A percentile compares a stretch with the other conserved stretches of the same genome.
Conservation (phyloP, 108 stramenopile genomes). For the Epithemia pelagica region DNA sequence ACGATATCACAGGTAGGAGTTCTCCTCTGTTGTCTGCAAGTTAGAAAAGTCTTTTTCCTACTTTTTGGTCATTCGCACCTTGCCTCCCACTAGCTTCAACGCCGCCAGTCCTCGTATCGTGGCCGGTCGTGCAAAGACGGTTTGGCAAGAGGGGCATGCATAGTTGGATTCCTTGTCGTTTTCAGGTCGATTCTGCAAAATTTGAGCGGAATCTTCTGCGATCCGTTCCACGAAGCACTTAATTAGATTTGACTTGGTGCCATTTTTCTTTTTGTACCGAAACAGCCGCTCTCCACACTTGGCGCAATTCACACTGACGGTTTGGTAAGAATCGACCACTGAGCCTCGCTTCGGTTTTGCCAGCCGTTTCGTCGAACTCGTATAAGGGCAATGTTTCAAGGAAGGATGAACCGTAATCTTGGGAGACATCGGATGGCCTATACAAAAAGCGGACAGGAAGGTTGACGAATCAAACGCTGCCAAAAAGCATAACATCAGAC, state of each 20-base stretch:
- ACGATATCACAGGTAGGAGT: no score
- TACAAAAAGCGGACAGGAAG: no score
- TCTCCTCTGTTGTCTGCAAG: no score
- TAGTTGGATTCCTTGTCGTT: constrained; percentile 3
- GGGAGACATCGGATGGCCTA: no score
- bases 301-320: constrained; percentile 61
- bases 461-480: no score
- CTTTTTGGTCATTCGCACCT: constrained; percentile 67
- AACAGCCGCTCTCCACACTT: constrained; percentile 44
- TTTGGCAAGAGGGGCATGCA: constrained; percentile 46
- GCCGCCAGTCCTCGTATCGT: constrained; percentile 48
- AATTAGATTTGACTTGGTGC: constrained; percentile 61
- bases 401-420: no score
- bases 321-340: constrained; percentile 54
- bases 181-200: constrained; percentile 15
- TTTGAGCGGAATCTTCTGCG: constrained; percentile 33
- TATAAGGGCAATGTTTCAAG: no score
- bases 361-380: no score
- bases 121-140: constrained; percentile 37
- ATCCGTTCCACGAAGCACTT: constrained; percentile 63
- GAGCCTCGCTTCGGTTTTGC: constrained; percentile 46
- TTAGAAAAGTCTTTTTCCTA: constrained; percentile 15
- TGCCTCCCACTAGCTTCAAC: constrained; percentile 56
- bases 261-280: constrained; percentile 77
- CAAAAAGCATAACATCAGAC: no score